Evolutionary conservation across 371 early-diverging fungal genomes (phyloP).

Genomic region (Syncephalastrum monosporum): DNA sequence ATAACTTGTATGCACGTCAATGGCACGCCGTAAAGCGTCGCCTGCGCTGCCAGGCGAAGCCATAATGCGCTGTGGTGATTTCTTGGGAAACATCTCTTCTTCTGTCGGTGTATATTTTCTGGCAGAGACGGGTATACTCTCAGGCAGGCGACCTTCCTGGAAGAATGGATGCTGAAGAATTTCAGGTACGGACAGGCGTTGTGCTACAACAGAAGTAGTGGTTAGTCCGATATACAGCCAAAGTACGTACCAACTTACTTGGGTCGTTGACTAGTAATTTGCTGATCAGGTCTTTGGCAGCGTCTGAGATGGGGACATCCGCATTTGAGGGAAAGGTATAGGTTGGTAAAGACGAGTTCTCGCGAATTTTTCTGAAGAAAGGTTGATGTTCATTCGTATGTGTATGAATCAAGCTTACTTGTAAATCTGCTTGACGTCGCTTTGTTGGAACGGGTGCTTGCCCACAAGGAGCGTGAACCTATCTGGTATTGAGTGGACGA

Average conservation of each 20-base stretch:
- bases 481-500: not conserved
- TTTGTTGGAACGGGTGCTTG: constrained; percentile 95
- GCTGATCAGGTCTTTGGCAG: constrained; percentile 78
- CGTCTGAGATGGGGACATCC: constrained; percentile 52
- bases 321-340: constrained; percentile 81
- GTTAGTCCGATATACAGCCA: too few species aligned
- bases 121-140: constrained; percentile 29
- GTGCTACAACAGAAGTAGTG: constrained; percentile 16
- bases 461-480: constrained; percentile 93
- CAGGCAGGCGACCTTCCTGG: constrained; percentile 37
- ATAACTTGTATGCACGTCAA: constrained; percentile 15
- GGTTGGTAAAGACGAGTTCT: constrained; percentile 72
- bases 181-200: constrained; percentile 41
- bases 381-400: not conserved
- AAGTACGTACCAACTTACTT: constrained; percentile 27
- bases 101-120: constrained; percentile 26
- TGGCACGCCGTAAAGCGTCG: constrained; percentile 18
- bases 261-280: constrained; percentile 82
- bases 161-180: constrained; percentile 49
- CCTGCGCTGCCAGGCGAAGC: constrained; percentile 18
- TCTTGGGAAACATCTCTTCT: constrained; percentile 11
- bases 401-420: constrained; percentile 33
- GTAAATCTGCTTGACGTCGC: constrained; percentile 83
- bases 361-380: constrained; percentile 24
- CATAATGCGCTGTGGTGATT: constrained; percentile 6